phyloP scores from a whole-genome alignment of 352 stramenopile species.

The Thraustochytrium sp. region DNA sequence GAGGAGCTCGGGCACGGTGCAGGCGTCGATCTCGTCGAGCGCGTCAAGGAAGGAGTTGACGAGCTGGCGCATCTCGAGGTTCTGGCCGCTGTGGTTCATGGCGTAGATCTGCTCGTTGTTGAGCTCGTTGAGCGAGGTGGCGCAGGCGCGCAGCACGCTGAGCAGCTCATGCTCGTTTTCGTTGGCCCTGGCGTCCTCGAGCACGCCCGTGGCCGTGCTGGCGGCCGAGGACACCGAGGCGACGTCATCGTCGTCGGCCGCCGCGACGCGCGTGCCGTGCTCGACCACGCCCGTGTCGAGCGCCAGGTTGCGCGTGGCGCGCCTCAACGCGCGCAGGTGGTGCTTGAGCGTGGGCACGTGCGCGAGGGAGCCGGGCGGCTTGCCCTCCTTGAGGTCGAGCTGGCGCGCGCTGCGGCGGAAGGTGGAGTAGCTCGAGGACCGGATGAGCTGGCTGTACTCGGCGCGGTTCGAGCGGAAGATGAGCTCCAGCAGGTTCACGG shows the following conservation, averaged over 20 bases:
- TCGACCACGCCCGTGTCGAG: not conserved
- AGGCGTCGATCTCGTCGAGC: not conserved
- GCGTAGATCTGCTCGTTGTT: conserved; percentile 25
- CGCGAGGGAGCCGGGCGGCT: not conserved
- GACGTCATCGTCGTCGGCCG: not conserved
- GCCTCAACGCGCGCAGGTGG: not conserved
- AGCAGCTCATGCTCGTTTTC: conserved; percentile 9
- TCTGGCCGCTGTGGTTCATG: conserved; percentile 19
- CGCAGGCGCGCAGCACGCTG: not conserved
- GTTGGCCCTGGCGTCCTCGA: not conserved
- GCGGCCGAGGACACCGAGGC: not conserved
- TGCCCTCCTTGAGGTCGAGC: conserved; percentile 18
- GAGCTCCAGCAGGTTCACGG: conserved; percentile 6
- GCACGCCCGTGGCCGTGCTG: not conserved
- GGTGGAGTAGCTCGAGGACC: not conserved
- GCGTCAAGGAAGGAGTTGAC: not conserved
- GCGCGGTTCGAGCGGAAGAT: conserved; percentile 20
- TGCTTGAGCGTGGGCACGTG: conserved; percentile 29
- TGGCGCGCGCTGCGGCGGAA: not conserved
- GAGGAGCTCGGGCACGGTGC: not conserved
- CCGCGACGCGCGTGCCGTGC: not conserved
- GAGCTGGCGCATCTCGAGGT: conserved; percentile 9
- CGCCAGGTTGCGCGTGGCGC: not conserved
- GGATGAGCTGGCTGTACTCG: not conserved
- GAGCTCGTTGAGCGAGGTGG: conserved; percentile 31